Evolutionary conservation across 176 grass and related monocot species (phyloP).

Genomic region (Musa troglodytarum): DNA sequence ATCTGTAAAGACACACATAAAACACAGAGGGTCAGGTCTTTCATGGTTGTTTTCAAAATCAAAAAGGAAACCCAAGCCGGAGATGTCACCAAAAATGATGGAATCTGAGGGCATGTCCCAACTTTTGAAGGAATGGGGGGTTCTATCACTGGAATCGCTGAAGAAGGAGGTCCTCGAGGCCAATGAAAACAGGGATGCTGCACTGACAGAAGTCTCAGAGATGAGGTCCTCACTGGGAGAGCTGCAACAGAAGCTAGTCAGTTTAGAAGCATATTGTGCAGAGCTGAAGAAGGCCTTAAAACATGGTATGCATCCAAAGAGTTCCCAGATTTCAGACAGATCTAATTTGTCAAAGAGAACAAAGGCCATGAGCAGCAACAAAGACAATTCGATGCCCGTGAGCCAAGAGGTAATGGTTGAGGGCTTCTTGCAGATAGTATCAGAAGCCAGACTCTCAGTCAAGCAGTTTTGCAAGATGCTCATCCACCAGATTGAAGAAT

Average conservation of each 20-base stretch:
- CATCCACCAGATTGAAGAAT: conserved; percentile 64
- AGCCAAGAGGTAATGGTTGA: conserved; percentile 95
- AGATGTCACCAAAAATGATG: conserved; percentile 53
- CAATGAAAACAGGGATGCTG: conserved; percentile 67
- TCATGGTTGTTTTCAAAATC: conserved; percentile 86
- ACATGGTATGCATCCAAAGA: conserved; percentile 44
- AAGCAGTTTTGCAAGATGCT: conserved; percentile 93
- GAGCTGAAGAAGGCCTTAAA: conserved; percentile 86
- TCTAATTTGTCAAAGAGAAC: conserved; percentile 55
- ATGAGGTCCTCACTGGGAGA: conserved; percentile 72
- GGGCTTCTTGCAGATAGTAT: conserved; percentile 91
- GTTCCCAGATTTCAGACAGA: conserved; percentile 24
- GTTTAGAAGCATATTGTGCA: conserved; percentile 61
- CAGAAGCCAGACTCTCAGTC: conserved; percentile 82
- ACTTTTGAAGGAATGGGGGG: conserved; percentile 74
- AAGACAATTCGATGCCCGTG: conserved; percentile 61
- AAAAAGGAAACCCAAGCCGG: conserved; percentile 50
- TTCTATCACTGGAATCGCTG: conserved; percentile 71
- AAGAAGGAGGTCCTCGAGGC: conserved; percentile 83
- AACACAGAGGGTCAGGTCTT: conserved; percentile 51
- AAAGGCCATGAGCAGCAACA: conserved; percentile 36
- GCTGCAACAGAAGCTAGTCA: conserved; percentile 59
- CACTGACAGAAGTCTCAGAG: conserved; percentile 62
- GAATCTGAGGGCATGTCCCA: conserved; percentile 82
- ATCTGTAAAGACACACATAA: conserved; percentile 27